Evolutionary conservation across 75 land plant genomes (phyloP), one percentile per base, ranked within the genome.

Genomic region (Chamaecyparis obtusa): DNA sequence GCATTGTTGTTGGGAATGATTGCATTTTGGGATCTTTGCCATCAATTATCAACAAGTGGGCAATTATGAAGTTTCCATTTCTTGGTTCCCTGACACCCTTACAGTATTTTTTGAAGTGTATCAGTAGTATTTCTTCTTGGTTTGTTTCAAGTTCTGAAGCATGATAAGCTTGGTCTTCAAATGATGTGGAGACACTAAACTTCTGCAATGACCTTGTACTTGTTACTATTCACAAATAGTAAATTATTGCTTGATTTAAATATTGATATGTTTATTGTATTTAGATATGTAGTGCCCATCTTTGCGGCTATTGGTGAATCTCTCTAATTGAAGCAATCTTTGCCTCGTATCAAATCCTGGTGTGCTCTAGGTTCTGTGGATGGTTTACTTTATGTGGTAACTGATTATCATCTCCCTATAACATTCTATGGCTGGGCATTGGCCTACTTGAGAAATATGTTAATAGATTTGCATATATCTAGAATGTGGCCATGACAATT

Each of bases 191-290:
- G 85, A 30, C 89, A 89, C 44, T 76, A 89, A 30, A 89, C 92
- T 32, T 91, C 92, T 57, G 92, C 92, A 27, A 84, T 91, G 30
- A 85, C 86, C 48, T 89, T 87, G 86, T 91, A 91, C 75, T 49
- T 91, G 56, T 89, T 88, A 56, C 90, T 91, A 54, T 91, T 91
- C 91, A 91, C 91, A 55, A 91, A 91, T 89, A 90, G 91, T 41
- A 91, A 91, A 83, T 87, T 91, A 46, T 91, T 90, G 32, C 89
- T 91, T 19, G 91, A 91, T 83, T 91, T 91, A 36, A 91, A 91
- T 86, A 91, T 91, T 17, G 91, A 91, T 71, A 91, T 89, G 9
- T 91, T 91, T 84, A 91, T 91, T 46, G 91, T 90, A 55, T 90
- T 90, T 79, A 86, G 91, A 49, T 90, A 87, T 24, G 91, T 90